Conservation (phyloP, 73 alveolate genomes). For the Uronychia setigera region DNA sequence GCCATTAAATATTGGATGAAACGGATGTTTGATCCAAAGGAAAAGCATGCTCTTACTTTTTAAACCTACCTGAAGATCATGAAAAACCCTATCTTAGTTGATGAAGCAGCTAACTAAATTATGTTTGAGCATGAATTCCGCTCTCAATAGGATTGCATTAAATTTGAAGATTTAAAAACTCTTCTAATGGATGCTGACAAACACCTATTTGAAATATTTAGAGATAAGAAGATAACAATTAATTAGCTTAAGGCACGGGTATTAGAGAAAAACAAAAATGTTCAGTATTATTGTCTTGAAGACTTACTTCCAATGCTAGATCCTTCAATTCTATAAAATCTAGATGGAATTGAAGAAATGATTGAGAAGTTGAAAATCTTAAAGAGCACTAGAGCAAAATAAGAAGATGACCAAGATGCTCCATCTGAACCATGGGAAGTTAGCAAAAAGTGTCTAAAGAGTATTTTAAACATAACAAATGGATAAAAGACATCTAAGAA, state of each 20-base stretch:
- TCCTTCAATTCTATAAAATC: background rate
- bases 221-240: background rate
- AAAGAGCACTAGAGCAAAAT: background rate
- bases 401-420: background rate
- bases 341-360: background rate
- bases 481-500: too few relatives aligned
- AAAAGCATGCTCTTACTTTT: background rate
- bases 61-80: background rate
- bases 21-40: background rate
- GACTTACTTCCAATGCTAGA: background rate
- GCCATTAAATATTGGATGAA: background rate
- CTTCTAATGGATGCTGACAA: constrained; percentile 1
- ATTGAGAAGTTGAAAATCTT: too few relatives aligned
- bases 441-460: background rate
- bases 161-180: background rate
- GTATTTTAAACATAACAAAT: background rate
- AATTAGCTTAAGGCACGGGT: constrained; percentile 5
- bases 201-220: background rate
- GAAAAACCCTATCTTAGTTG: background rate
- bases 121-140: background rate
- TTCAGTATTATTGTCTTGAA: constrained; percentile 4
- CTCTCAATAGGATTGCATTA: background rate
- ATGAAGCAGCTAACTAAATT: background rate
- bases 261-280: background rate
- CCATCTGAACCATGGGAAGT: background rate